Evolutionary conservation across 345 rosid genomes (phyloP).

Genomic region (Pugionium dolabratum): DNA sequence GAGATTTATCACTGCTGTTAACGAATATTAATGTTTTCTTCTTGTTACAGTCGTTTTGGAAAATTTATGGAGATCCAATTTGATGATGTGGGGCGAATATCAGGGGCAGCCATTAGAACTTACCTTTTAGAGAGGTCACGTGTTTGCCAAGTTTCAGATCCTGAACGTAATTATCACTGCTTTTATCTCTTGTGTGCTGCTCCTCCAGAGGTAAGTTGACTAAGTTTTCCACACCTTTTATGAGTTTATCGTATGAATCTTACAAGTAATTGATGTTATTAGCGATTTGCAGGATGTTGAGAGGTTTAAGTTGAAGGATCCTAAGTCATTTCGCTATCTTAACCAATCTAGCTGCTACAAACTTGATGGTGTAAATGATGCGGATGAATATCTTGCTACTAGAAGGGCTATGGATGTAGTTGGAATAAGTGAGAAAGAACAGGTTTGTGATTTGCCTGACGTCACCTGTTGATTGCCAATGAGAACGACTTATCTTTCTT

Average conservation of each 20-base stretch:
- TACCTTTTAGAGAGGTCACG: constrained; percentile 16
- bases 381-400: constrained; percentile 3
- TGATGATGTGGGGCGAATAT: constrained; percentile 4
- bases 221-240: too few species aligned
- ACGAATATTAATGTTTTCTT: constrained; percentile 1
- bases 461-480: not conserved
- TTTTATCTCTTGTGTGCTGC: constrained; percentile 17
- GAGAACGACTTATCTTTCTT: too few species aligned
- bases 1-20: not conserved
- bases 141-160: constrained; percentile 11
- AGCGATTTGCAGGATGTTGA: not conserved
- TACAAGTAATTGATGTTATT: too few species aligned
- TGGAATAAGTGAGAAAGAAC: constrained; percentile 4
- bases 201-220: not conserved
- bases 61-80: constrained; percentile 19
- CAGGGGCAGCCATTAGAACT: constrained; percentile 11
- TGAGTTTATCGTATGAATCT: too few species aligned
- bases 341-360: constrained; percentile 7
- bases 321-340: constrained; percentile 15
- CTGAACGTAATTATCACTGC: constrained; percentile 6
- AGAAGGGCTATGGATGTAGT: constrained; percentile 23
- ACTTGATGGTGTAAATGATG: constrained; percentile 17
- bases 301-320: constrained; percentile 1
- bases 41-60: constrained; percentile 28
- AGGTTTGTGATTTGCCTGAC: not conserved